Evolutionary conservation across 1,284 basidiomycete genomes (phyloP).

Genomic region (Ceratobasidium theobromae): DNA sequence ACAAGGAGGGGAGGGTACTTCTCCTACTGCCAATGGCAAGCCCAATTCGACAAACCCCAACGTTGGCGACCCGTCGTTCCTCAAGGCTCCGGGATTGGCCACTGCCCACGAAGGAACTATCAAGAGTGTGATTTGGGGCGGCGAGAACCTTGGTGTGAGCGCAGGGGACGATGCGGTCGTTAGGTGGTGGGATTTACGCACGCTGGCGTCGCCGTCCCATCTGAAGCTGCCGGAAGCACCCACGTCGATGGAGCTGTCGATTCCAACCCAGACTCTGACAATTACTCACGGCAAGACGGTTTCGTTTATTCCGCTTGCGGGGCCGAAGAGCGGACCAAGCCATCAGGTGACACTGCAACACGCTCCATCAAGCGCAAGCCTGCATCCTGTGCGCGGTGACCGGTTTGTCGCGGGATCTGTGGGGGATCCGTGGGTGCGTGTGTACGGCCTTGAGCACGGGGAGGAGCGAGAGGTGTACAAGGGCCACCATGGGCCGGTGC

Average conservation of each 20-base stretch:
- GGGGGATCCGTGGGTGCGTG: conserved; percentile 93
- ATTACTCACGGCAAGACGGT: conserved; percentile 92
- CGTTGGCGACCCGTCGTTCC: conserved; percentile 44
- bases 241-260: conserved; percentile 90
- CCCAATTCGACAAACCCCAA: too few species aligned
- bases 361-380: conserved; percentile 85
- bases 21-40: too few species aligned
- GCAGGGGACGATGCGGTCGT: conserved; percentile 91
- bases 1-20: too few species aligned
- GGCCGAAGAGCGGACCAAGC: conserved; percentile 29
- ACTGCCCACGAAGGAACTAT: conserved; percentile 85
- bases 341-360: conserved; percentile 75
- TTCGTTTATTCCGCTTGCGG: conserved; percentile 66
- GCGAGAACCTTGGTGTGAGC: conserved; percentile 75
- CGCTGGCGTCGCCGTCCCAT: conserved; percentile 67
- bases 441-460: conserved; percentile 84
- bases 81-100: conserved; percentile 31
- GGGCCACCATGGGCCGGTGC: conserved; percentile 97
- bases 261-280: conserved; percentile 81
- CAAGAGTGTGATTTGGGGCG: conserved; percentile 92
- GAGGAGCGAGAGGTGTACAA: conserved; percentile 90
- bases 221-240: conserved; percentile 79
- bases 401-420: conserved; percentile 91
- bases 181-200: conserved; percentile 97
- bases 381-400: conserved; percentile 87